Percentiles rank a stretch among this genome's conserved stretches.
Conservation (phyloP, 2,329 filamentous ascomycete genomes). For the Neonectria coccinea region DNA sequence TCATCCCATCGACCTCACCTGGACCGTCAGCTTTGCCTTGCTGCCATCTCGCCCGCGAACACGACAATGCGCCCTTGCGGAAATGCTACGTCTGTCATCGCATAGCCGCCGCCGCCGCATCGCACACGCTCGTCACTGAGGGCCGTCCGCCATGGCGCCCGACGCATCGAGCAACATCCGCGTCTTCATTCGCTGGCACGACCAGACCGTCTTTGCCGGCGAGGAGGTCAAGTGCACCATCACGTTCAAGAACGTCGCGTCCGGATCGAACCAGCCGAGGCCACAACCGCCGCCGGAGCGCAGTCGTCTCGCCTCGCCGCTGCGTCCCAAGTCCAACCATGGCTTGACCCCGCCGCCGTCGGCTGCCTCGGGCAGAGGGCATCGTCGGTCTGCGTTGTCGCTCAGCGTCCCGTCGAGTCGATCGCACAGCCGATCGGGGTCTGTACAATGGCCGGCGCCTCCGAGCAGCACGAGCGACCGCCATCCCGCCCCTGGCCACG, state of each 20-base stretch:
- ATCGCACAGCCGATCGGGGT: conserved; percentile 59
- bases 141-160: conserved; percentile 59
- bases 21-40: conserved; percentile 5
- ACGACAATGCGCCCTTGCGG: conserved; percentile 40
- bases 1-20: conserved; percentile 20
- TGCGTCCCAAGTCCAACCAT: conserved; percentile 57
- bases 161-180: conserved; percentile 78
- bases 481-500: conserved; percentile 57
- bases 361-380: conserved; percentile 61
- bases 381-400: conserved; percentile 74
- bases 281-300: conserved; percentile 45
- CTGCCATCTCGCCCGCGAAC: conserved; percentile 18
- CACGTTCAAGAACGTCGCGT: conserved; percentile 89
- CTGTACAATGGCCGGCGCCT: conserved; percentile 60
- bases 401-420: conserved; percentile 64
- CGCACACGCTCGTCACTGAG: conserved; percentile 49
- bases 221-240: conserved; percentile 96
- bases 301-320: conserved; percentile 57
- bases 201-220: conserved; percentile 94
- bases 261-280: conserved; percentile 54
- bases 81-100: conserved; percentile 48
- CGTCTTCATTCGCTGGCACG: conserved; percentile 95
- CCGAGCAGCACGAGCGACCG: conserved; percentile 47
- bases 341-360: conserved; percentile 60
- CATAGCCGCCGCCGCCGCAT: conserved; percentile 42